Evolutionary conservation across 257 asterid genomes (phyloP), one percentile per base, ranked within the genome.

Genomic region (Solanum rostratum): DNA sequence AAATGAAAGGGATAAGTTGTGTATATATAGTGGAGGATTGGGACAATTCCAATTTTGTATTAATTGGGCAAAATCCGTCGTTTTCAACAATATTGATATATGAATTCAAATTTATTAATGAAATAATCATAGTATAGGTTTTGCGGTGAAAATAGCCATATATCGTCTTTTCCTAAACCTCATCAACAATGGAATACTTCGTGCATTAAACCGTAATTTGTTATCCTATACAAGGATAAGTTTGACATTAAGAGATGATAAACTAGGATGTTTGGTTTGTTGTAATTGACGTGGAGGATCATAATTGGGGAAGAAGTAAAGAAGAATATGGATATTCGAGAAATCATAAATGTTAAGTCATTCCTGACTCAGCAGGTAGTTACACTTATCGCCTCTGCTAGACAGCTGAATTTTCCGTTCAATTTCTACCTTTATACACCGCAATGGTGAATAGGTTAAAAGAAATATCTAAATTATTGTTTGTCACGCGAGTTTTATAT

Each of bases 291-390:
- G 88, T 63, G 90, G 87, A 80, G 84, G 62, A 86, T 65, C 63
- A 27, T 88, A 85, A 54, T 87, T 83, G 88, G 84, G 83, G 84
- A 74, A 59, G 29, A 53, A 79, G 88, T 85, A 82, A 84, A 5
- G 71, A 63, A 63, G 45, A 65, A 30, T 30, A 63, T 68, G 24
- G 39, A 54, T 33, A 45, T 43, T 33, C 27, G 59, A 15, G 83
- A 73, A 10, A 85, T 85, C 46, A 46, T 29, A 16, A 6, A 10
- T 9, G 83, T 63, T n/a, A 27, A 66, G 85, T 90, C 92, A 87
- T 30, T 45, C 33, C 66, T 90, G 91, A 90, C 85, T 88, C 94
- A 86, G 87, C 94, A 81, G 52, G 20, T 66, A 6, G 24, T 71
- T 71, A 43, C 54, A 11, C 33, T 43, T 22, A 46, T 71, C 39